A percentile compares a stretch with the other conserved stretches of the same genome.
Evolutionary conservation across 75 land plant species (phyloP).

Genomic region (Isoetes taiwanensis): DNA sequence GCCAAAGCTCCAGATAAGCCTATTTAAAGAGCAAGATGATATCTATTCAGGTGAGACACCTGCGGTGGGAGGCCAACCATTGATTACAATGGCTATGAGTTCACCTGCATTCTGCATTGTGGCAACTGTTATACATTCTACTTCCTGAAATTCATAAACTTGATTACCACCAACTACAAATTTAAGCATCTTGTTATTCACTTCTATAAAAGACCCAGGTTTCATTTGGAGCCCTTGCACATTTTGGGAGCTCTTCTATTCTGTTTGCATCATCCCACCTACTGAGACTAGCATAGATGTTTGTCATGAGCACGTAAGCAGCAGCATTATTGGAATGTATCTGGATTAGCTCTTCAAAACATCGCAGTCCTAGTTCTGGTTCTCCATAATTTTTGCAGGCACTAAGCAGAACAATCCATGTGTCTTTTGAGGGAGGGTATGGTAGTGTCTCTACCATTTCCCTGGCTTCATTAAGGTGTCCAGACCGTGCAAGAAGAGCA

Average conservation of each 20-base stretch:
- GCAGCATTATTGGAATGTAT: not conserved
- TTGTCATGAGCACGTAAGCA: not conserved
- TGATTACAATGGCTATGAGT: no score
- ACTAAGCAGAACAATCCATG: conserved; percentile 33
- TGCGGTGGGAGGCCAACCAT: no score
- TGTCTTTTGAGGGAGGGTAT: not conserved
- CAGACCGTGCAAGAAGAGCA: conserved; percentile 23
- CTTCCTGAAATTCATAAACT: no score
- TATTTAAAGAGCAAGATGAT: no score
- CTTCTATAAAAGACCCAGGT: not conserved
- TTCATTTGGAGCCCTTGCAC: not conserved
- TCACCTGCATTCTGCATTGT: no score
- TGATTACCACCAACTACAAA: conserved; percentile 19
- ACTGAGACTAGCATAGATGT: no score
- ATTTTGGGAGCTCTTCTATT: not conserved
- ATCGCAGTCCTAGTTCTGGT: not conserved
- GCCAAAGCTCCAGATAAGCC: no score
- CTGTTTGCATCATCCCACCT: not conserved
- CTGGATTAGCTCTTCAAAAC: not conserved
- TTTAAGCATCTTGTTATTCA: conserved; percentile 13
- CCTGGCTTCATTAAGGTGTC: conserved; percentile 21
- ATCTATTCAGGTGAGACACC: no score
- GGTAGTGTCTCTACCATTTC: conserved; percentile 17
- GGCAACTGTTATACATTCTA: no score
- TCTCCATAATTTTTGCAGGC: conserved; percentile 19